These are phyloP conservation scores for Didymella keratinophila DNA, from an alignment of 2,329 filamentous ascomycete genomes.

Conservation along the genomic window DNA sequence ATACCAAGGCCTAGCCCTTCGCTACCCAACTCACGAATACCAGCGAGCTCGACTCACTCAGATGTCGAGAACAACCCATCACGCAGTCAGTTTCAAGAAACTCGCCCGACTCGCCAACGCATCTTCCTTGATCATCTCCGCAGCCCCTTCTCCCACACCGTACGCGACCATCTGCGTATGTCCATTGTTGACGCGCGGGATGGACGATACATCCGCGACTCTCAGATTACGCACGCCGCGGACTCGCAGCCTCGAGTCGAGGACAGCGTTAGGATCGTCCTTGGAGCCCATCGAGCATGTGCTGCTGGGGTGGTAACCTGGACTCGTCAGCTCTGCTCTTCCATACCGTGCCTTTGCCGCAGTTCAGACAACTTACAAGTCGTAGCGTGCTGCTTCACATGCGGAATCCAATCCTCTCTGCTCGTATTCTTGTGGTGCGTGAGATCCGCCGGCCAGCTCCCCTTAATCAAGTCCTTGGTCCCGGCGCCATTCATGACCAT, in stretches of 20 bases:
- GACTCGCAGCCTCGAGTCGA: constrained; percentile 47
- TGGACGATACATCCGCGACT: constrained; percentile 38
- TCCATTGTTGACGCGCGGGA: constrained; percentile 43
- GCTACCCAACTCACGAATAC: too few species aligned
- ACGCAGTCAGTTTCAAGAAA: constrained; percentile 20
- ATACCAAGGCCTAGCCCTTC: too few species aligned
- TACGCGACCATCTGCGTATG: constrained; percentile 50
- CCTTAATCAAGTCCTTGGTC: constrained; percentile 66
- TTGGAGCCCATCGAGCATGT: constrained; percentile 63
- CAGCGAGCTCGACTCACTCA: too few species aligned
- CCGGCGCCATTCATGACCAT: constrained; percentile 65
- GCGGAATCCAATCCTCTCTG: constrained; percentile 66
- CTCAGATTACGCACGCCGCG: constrained; percentile 35
- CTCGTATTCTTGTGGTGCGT: constrained; percentile 62
- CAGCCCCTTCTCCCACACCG: constrained; percentile 44
- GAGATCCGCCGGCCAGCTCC: constrained; percentile 64
- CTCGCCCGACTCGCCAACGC: constrained; percentile 3
- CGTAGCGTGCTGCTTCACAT: constrained; percentile 66
- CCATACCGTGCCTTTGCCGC: too few species aligned
- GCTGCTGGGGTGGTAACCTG: constrained; percentile 62
- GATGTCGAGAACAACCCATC: not conserved
- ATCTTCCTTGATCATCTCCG: constrained; percentile 44
- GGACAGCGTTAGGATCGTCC: constrained; percentile 45
- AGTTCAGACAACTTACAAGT: constrained; percentile 61
- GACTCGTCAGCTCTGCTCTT: not conserved